Conservation (phyloP, 1,139 yeast genomes). For the Debaryomyces robertsiae region DNA sequence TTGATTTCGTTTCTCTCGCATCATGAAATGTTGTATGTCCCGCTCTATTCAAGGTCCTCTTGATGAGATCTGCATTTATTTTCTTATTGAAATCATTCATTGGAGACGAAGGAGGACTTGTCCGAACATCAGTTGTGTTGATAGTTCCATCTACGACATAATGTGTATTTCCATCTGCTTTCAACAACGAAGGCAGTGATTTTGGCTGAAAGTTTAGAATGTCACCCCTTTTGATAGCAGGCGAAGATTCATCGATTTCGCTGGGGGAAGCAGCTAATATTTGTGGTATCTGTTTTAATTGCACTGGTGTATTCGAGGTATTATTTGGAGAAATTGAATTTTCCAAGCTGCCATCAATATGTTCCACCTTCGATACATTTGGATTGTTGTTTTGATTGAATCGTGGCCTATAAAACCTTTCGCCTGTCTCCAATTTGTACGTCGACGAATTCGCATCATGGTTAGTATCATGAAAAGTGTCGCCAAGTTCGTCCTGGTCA, state of each 20-base stretch:
- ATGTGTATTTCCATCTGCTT: neutral
- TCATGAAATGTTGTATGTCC: neutral
- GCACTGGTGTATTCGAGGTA: constrained; percentile 9
- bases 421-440: constrained; percentile 12
- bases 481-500: constrained; percentile 2
- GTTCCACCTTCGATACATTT: neutral
- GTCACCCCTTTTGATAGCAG: constrained; percentile 13
- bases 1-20: constrained; percentile 4
- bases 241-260: constrained; percentile 16
- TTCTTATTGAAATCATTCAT: constrained; percentile 3
- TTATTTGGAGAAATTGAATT: neutral
- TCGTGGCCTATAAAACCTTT: neutral
- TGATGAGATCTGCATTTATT: constrained; percentile 2
- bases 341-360: constrained; percentile 8
- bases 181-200: constrained; percentile 9
- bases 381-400: neutral
- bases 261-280: constrained; percentile 16
- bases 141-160: neutral
- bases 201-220: constrained; percentile 7
- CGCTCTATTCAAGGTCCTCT: neutral
- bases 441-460: constrained; percentile 17
- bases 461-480: constrained; percentile 9
- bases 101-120: constrained; percentile 2
- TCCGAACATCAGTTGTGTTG: constrained; percentile 5
- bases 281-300: constrained; percentile 8